Evolutionary conservation across 345 rosid genomes (phyloP), one percentile per base, ranked within the genome.

Genomic region (Citrus inodora): DNA sequence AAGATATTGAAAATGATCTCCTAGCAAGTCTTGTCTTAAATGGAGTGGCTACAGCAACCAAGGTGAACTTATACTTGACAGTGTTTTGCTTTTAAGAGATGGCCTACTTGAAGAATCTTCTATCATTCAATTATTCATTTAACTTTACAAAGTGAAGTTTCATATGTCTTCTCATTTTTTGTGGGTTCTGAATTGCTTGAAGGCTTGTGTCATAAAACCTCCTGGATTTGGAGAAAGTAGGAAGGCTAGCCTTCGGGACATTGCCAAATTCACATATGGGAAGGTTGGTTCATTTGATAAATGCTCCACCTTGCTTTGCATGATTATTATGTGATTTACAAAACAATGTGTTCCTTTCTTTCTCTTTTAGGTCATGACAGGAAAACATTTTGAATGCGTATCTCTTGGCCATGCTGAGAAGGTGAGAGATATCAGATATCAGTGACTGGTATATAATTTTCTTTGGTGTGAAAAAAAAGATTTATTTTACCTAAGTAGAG

Each of bases 331-430:
- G 10, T 73, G 76, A 59, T 62, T 58, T 48, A 19, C 16, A 30
- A 53, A 48, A n/a, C 38, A 51, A 9, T 33, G 24, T 38, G 8
- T 53, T 7, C 19, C 4, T 67, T 35, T 22, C 55, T 71, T 38
- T 28, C 27, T 14, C 30, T 48, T 79, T 14, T 74, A 88, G 91
- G 83, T 88, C 32, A 80, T 85, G 68, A 82, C 84, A 5, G 88
- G 33, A 32, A 32, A 83, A 78, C 7, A 16, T 5, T 53, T 53
- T 53, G 5, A 4, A 32, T 19, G 6, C 6, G 5, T 14, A 6
- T 53, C 1, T 53, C 58, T 53, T 13, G 58, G 58, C 58, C 7
- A 5, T 19, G 58, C 58, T 19, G 6, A 53, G 22, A 53, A 53
- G 58, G 58, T 53, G 22, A 53, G 58, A 14, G 5, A 40, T 53